Conservation (phyloP, 2,329 filamentous ascomycete genomes). For the Huntiella moniliformis region DNA sequence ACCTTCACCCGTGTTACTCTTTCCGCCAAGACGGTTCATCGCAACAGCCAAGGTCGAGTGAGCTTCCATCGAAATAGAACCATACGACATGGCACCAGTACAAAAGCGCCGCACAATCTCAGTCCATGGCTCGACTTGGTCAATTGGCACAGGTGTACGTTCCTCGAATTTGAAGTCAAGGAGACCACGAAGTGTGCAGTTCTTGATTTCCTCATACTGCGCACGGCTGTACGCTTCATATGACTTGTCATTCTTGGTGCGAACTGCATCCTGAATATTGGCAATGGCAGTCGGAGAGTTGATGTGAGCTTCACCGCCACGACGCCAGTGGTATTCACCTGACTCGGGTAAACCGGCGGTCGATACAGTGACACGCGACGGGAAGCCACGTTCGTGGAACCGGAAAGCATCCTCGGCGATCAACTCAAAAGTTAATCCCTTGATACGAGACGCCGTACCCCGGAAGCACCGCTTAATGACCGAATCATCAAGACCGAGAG, state of each 20-base stretch:
- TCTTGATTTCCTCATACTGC: slow-evolving; percentile 91
- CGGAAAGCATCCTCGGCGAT: slow-evolving; percentile 90
- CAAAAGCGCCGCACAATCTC: slow-evolving; percentile 94
- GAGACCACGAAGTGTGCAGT: slow-evolving; percentile 82
- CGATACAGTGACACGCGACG: slow-evolving; percentile 55
- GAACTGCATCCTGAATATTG: slow-evolving; percentile 90
- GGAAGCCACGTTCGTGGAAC: slow-evolving; percentile 86
- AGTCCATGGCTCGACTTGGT: slow-evolving; percentile 95
- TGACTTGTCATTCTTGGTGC: slow-evolving; percentile 95
- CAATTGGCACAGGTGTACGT: slow-evolving; percentile 66
- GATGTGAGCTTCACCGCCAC: slow-evolving; percentile 85
- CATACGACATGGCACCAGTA: slow-evolving; percentile 96
- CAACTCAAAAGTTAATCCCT: slow-evolving; percentile 80
- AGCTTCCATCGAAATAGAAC: slow-evolving; percentile 95
- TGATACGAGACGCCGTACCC: slow-evolving; percentile 84
- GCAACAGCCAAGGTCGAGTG: slow-evolving; percentile 89
- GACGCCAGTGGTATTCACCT: slow-evolving; percentile 95
- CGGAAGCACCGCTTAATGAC: slow-evolving; percentile 91
- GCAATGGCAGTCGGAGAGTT: slow-evolving; percentile 91
- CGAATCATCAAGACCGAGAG: slow-evolving; percentile 75
- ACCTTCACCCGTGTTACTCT: slow-evolving; percentile 95
- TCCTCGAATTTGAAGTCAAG: slow-evolving; percentile 94
- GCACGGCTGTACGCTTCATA: slow-evolving; percentile 90
- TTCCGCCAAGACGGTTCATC: slow-evolving; percentile 91
- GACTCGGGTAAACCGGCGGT: slow-evolving; percentile 74